Evolutionary conservation across 2,329 filamentous ascomycete genomes (phyloP).

Genomic region (Trichoderma citrinoviride): DNA sequence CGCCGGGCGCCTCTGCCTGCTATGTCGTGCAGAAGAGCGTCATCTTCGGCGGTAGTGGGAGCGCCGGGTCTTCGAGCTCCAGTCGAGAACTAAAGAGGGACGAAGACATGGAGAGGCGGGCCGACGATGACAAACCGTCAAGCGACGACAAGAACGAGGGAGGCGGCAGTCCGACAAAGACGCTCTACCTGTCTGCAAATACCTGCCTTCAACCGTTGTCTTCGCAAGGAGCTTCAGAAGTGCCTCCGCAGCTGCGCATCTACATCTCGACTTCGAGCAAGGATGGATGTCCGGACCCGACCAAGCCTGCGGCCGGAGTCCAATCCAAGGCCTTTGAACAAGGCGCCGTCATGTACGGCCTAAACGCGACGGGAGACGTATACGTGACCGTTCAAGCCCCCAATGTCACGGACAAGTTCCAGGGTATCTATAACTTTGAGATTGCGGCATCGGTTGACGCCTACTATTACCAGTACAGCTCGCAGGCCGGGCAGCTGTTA

Average conservation of each 20-base stretch:
- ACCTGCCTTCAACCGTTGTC: constrained; percentile 72
- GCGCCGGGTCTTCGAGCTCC: constrained; percentile 15
- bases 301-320: constrained; percentile 25
- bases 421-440: constrained; percentile 73
- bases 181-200: constrained; percentile 79
- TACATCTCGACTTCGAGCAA: constrained; percentile 64
- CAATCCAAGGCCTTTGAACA: constrained; percentile 53
- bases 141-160: constrained; percentile 28
- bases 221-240: constrained; percentile 1
- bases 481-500: constrained; percentile 54
- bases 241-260: constrained; percentile 70
- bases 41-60: constrained; percentile 29
- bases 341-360: constrained; percentile 65
- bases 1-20: constrained; percentile 58
- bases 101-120: not conserved
- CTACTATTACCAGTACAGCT: constrained; percentile 65
- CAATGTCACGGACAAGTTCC: constrained; percentile 56
- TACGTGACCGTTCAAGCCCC: constrained; percentile 76
- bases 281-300: constrained; percentile 31
- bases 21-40: constrained; percentile 34
- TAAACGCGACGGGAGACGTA: constrained; percentile 63
- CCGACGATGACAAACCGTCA: not conserved
- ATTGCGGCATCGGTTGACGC: constrained; percentile 78
- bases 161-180: constrained; percentile 34
- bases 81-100: constrained; percentile 22